Base-by-base conservation (phyloP, 352 stramenopile species). In the Paralagenidium karlingii region DNA sequence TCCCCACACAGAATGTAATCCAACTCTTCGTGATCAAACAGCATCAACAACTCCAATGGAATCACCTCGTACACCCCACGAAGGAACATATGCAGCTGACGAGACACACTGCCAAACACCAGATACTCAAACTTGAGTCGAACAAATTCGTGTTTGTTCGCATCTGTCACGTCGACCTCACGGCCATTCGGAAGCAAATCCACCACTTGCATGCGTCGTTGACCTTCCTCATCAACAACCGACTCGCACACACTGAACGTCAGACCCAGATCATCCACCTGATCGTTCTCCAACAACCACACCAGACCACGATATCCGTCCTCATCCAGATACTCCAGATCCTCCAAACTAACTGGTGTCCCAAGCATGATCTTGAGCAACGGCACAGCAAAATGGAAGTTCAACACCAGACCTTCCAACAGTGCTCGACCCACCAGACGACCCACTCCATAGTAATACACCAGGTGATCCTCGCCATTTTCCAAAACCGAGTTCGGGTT, bases 341-440 rank as follows among this genome's bases (percentile, higher is more conserved):
- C 94, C 15, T 83, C 68, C 21, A 98, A 84, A 11, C 73, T 86
- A 34, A 98, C 65, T 3, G 95, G 95, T 42, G 88, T 96, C 0
- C 86, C 93, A 12, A 98, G 58, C 22, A 99, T 84, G 46, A 98
- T 82, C 65, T 99, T 99, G 55, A 98, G 96, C 27, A 99, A 58
- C 22, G 95, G 86, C 13, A 92, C 59, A 2, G 91, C 83, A 55
- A 99, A 73, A 49, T 98, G 94, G 30, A 94, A 94, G 34, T 82
- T 73, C 0, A 98, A 79, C 18, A 98, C 66, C 40, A 97, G 92
- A 25, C 88, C 77, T 50, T 98, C 95, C 2, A 88, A 40, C 21
- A 86, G 48, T 16, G 68, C 60, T 2, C 73, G 55, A 0, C 78
- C 75, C 1, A 92, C 29, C 1, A 88, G 32, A 1, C 74, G 55